Evolutionary conservation across 1,284 basidiomycete species (phyloP).

Genomic region (Schizopora paradoxa): DNA sequence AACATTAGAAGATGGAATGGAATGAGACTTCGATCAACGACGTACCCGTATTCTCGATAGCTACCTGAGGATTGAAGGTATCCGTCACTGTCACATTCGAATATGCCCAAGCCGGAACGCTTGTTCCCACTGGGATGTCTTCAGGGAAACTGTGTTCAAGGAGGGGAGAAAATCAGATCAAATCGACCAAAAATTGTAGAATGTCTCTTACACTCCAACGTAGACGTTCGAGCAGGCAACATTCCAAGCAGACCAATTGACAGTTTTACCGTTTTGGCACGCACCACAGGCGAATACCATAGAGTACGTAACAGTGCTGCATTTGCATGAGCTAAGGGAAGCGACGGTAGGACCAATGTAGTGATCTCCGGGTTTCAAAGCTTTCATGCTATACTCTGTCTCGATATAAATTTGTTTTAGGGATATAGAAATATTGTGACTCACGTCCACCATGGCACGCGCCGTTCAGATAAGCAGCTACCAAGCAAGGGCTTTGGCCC

Average conservation of each 20-base stretch:
- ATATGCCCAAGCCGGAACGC: constrained; percentile 30
- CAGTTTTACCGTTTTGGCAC: constrained; percentile 32
- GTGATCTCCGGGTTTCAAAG: constrained; percentile 26
- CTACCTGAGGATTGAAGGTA: too few relatives aligned
- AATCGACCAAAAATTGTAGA: background rate
- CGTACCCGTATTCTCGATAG: too few relatives aligned
- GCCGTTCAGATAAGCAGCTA: constrained; percentile 36
- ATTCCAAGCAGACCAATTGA: constrained; percentile 29
- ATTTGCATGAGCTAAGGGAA: constrained; percentile 31
- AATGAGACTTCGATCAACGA: background rate
- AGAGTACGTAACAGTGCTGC: constrained; percentile 37
- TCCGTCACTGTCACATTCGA: constrained; percentile 30
- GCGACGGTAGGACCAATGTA: constrained; percentile 31
- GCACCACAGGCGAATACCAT: constrained; percentile 36
- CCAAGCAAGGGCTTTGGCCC: constrained; percentile 37
- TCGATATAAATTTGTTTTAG: background rate
- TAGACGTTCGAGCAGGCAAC: constrained; percentile 24
- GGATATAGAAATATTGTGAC: constrained; percentile 13
- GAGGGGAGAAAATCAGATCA: background rate
- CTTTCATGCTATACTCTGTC: constrained; percentile 30
- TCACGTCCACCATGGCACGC: constrained; percentile 35
- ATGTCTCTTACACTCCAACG: constrained; percentile 19
- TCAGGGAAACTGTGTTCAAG: constrained; percentile 14
- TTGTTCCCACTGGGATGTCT: constrained; percentile 25
- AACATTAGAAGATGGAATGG: background rate